phyloP scores from a whole-genome alignment of 768 basidiomycete species.

The Mycena galopus region DNA sequence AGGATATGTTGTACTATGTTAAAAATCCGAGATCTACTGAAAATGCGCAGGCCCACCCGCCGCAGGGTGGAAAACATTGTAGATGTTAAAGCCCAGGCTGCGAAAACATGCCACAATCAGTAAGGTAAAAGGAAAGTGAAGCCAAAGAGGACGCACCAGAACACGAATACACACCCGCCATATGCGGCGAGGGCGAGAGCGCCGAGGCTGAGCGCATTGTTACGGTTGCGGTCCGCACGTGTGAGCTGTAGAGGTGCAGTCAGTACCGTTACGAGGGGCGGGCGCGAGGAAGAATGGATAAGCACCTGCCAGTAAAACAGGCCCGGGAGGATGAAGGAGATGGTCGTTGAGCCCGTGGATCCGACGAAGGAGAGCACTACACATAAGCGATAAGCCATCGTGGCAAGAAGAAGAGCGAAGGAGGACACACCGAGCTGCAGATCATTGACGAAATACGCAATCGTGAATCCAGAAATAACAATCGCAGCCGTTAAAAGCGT shows the following conservation, averaged over 20 bases:
- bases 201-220: constrained; percentile 63
- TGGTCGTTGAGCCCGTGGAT: constrained; percentile 95
- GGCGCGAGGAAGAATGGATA: not conserved
- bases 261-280: not conserved
- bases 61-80: constrained; percentile 63
- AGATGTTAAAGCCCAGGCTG: constrained; percentile 87
- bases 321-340: constrained; percentile 96
- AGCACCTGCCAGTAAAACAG: constrained; percentile 93
- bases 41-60: constrained; percentile 40
- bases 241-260: constrained; percentile 65
- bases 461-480: constrained; percentile 71
- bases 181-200: constrained; percentile 80
- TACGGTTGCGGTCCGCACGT: constrained; percentile 70
- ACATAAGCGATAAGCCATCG: constrained; percentile 1
- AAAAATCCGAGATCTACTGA: too few relatives aligned
- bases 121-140: not conserved
- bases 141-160: constrained; percentile 74
- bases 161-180: constrained; percentile 83
- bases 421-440: constrained; percentile 54
- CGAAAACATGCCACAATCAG: not conserved
- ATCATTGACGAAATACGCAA: constrained; percentile 85
- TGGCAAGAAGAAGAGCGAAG: too few relatives aligned
- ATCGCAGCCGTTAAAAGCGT: constrained; percentile 76
- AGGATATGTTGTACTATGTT: too few relatives aligned
- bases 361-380: constrained; percentile 96